A percentile compares a stretch with the other conserved stretches of the same genome.
These are phyloP conservation scores for Tillandsia fasciculata DNA, from an alignment of 176 grass and related monocot species.

Conservation along the genomic window DNA sequence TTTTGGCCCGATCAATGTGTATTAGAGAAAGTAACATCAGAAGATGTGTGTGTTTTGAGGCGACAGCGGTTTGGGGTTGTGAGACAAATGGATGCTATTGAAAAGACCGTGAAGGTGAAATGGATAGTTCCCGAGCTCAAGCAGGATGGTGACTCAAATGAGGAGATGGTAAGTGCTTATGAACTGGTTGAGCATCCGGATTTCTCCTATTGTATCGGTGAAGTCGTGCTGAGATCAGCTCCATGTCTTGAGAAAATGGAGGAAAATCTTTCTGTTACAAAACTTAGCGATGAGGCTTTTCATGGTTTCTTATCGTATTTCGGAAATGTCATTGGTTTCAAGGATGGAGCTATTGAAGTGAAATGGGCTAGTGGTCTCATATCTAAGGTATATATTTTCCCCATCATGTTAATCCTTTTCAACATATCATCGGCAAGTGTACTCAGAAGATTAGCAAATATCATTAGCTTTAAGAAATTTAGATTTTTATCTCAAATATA, in stretches of 20 bases:
- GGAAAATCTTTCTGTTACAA: conserved; percentile 33
- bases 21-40: conserved; percentile 44
- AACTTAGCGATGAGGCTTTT: conserved; percentile 19
- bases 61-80: conserved; percentile 53
- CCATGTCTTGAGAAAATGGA: conserved; percentile 38
- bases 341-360: conserved; percentile 63
- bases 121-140: conserved; percentile 43
- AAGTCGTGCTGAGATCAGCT: conserved; percentile 60
- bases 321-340: conserved; percentile 72
- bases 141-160: conserved; percentile 32
- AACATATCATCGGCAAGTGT: background rate
- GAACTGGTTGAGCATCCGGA: conserved; percentile 85
- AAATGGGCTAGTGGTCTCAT: conserved; percentile 82
- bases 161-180: conserved; percentile 86
- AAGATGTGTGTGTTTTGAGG: conserved; percentile 26
- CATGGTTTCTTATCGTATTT: conserved; percentile 69
- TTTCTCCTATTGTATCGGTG: conserved; percentile 73
- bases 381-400: conserved; percentile 72
- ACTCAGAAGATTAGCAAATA: background rate
- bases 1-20: conserved; percentile 93
- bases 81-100: conserved; percentile 57
- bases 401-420: background rate
- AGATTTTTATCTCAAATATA: background rate
- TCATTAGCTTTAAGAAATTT: background rate
- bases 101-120: conserved; percentile 77